phyloP scores from a whole-genome alignment of 2,329 filamentous ascomycete genomes.

The Pseudogymnoascus destructans region DNA sequence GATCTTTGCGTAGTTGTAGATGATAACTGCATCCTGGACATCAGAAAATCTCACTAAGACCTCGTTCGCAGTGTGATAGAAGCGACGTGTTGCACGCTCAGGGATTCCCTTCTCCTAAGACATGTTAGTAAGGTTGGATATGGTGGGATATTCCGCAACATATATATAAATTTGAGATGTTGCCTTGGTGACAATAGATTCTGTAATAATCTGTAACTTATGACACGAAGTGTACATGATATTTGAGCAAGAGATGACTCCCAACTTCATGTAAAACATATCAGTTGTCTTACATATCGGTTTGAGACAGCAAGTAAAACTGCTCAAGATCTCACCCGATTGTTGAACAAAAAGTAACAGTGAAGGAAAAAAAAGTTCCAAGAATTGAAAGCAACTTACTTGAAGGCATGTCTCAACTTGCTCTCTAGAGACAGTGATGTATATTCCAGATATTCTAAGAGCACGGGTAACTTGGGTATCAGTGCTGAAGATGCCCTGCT shows the following conservation, averaged over 20 bases:
- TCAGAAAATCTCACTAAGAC: slow-evolving; percentile 18
- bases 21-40: slow-evolving; percentile 17
- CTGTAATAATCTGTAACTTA: not conserved
- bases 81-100: slow-evolving; percentile 10
- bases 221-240: not conserved
- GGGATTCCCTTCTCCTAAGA: slow-evolving; percentile 8
- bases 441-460: slow-evolving; percentile 21
- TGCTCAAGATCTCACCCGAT: not conserved
- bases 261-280: not conserved
- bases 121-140: not conserved
- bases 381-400: slow-evolving; percentile 14
- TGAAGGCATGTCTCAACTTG: slow-evolving; percentile 16
- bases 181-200: not conserved
- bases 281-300: not conserved
- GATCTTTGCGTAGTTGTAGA: slow-evolving; percentile 18
- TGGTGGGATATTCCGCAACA: not conserved
- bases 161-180: not conserved
- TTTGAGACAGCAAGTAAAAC: not conserved
- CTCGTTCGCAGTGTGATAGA: slow-evolving; percentile 14
- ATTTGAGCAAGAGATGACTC: not conserved
- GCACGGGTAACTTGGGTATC: slow-evolving; percentile 20
- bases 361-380: not conserved
- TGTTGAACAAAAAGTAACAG: not conserved
- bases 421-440: slow-evolving; percentile 14
- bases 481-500: slow-evolving; percentile 21